Evolutionary conservation across 2,329 filamentous ascomycete genomes (phyloP).

Genomic region (Diaporthe destruens): DNA sequence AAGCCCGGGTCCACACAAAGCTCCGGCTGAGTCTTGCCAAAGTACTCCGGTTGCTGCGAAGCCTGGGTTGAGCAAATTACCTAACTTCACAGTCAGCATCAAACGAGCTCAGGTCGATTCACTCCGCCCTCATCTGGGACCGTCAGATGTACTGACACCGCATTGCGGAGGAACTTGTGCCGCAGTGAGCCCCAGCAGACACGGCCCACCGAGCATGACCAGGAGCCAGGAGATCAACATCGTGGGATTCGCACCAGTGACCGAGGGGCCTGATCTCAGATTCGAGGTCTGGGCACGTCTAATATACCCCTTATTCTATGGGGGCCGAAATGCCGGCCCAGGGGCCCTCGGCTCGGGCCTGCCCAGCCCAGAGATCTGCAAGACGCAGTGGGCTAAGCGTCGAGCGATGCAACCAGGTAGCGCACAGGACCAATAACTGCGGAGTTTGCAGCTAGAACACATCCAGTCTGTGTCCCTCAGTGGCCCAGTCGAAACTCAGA

Average conservation of each 20-base stretch:
- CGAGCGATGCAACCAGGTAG: neutral
- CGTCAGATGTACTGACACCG: neutral
- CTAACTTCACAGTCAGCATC: neutral
- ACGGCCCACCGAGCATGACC: neutral
- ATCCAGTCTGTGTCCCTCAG: neutral
- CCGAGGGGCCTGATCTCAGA: neutral
- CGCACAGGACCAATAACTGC: neutral
- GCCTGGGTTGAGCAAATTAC: neutral
- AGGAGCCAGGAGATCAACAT: neutral
- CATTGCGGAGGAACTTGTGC: conserved; percentile 21
- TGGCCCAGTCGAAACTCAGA: neutral
- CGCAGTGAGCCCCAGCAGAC: conserved; percentile 1
- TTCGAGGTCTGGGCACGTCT: neutral
- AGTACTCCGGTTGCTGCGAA: neutral
- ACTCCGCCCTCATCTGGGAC: neutral
- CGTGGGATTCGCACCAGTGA: neutral
- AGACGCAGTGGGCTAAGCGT: conserved; percentile 3
- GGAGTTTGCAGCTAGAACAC: neutral
- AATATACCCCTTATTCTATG: neutral
- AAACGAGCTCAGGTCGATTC: fast-evolving
- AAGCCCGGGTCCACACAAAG: neutral
- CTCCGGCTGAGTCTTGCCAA: neutral
- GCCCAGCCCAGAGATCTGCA: conserved; percentile 8
- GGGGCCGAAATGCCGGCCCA: neutral
- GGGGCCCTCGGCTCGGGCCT: conserved; percentile 2